These are phyloP conservation scores for Candida boidinii DNA, from an alignment of 805 yeast genomes.

Conservation along the genomic window DNA sequence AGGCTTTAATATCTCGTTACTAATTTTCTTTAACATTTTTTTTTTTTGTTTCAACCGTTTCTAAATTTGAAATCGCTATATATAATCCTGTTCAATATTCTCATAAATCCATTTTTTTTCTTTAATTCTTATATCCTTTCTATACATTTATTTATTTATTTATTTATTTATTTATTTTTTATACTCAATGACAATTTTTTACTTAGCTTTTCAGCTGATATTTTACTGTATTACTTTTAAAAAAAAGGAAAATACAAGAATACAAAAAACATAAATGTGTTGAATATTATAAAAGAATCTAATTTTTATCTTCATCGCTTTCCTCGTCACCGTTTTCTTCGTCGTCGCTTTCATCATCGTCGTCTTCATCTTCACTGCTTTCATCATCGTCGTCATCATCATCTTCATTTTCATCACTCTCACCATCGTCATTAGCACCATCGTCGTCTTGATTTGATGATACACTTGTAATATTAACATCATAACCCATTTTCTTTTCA, in stretches of 20 bases:
- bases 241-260: not conserved
- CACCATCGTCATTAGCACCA: constrained; percentile 22
- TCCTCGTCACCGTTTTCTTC: constrained; percentile 1
- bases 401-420: constrained; percentile 16
- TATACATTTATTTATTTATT: no score
- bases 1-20: no score
- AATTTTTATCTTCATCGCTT: not conserved
- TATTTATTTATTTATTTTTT: no score
- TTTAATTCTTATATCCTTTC: no score
- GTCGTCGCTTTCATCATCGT: constrained; percentile 4
- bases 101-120: no score
- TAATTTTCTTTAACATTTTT: no score
- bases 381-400: constrained; percentile 8
- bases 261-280: not conserved
- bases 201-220: no score
- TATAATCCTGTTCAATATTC: no score
- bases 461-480: constrained; percentile 38
- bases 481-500: constrained; percentile 42
- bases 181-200: no score
- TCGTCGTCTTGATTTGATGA: constrained; percentile 22
- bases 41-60: no score
- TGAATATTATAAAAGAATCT: not conserved
- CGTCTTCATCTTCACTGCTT: constrained; percentile 3
- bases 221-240: not conserved
- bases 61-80: no score